Evolutionary conservation across 371 early-diverging fungal species (phyloP), one percentile per base, ranked within the genome.

Genomic region (Mucor irregularis): DNA sequence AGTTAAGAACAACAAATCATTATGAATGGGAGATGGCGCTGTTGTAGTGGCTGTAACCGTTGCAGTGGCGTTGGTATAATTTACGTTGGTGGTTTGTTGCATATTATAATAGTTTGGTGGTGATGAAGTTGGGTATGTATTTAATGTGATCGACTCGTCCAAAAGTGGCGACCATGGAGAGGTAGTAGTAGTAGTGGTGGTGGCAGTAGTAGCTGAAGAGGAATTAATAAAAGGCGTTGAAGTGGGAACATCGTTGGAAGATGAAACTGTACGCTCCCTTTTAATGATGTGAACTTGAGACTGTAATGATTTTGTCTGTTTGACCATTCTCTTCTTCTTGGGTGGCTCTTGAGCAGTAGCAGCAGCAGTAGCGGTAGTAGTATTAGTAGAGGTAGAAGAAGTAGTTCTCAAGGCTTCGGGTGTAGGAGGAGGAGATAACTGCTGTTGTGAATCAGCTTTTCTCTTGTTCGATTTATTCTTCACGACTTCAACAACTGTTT

Each of bases 371-470:
- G n/a, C n/a, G n/a, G n/a, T n/a, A n/a, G n/a, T n/a, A n/a, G n/a
- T n/a, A n/a, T n/a, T n/a, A n/a, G n/a, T n/a, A n/a, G n/a, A n/a
- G 24, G 26, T 16, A 42, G 42, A 10, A 30, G 26, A 22, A 26
- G 9, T 38, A 7, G 16, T 38, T 35, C 45, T 39, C 46, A 42
- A 50, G 29, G 31, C 30, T 44, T 63, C 64, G 28, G 65, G 65
- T 4, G 66, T 65, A 33, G 57, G 53, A 10, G 66, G 66, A 19
- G 66, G 66, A 14, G 66, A 65, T 21, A 53, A 21, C 14, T 42
- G 24, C 24, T 42, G 14, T 31, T 59, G 66, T 19, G 54, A 34
- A 14, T 54, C 53, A 9, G 57, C 53, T 35, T 59, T 64, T 54
- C 58, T 49, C 42, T 52, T 56, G 30, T 4, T 33, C 37, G 17